Base-by-base conservation (phyloP, 148 eudicot genomes). In the Suaeda aralocaspica region DNA sequence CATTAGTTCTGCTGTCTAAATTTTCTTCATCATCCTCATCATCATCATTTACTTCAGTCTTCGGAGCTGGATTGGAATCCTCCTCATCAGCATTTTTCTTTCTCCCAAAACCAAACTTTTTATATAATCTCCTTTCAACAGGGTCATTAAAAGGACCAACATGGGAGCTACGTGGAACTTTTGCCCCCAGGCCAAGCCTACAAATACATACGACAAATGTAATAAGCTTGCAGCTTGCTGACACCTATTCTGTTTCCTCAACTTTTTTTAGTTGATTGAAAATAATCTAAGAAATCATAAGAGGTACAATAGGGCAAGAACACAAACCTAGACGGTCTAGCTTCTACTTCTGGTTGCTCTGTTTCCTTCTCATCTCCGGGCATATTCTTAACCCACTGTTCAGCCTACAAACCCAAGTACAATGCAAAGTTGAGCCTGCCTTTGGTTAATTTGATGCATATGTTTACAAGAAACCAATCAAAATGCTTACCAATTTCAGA, bases 141-240 rank as follows among this genome's bases (percentile, higher is more conserved):
- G 90, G 89, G 46, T 87, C 86, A 70, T 50, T 81, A 13, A 85
- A 75, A 36, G 55, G 77, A 48, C 73, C 75, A 39, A 70, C 31
- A 59, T 74, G 76, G 42, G 83, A 25, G 59, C 73, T 86, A 25
- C 78, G 88, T 21, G 92, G 83, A 55, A 82, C 86, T 48, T 72
- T 82, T 64, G 96, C 92, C 56, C 97, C 97, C 59, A 92, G 77
- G 56, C 97, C 97, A 41, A 92, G 92, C 86, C 97, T 92, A 70
- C 44, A 73, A 53, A 75, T 56, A 60, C 36, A 36, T 10, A 77
- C 53, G 29, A 59, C 24, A 10, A 50, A 12, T 39, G 1, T 5
- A 22, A 41, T 14, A 41, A 63, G 50, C 1, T 41, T 41, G 9
- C 13, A 24, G 10, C 50, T 31, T 63, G 21, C 22, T 15, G 30